Percentiles rank a stretch among this genome's conserved stretches.
These are phyloP conservation scores for Fabrea salina DNA, from an alignment of 169 alveolate genomes.

Conservation along the genomic window DNA sequence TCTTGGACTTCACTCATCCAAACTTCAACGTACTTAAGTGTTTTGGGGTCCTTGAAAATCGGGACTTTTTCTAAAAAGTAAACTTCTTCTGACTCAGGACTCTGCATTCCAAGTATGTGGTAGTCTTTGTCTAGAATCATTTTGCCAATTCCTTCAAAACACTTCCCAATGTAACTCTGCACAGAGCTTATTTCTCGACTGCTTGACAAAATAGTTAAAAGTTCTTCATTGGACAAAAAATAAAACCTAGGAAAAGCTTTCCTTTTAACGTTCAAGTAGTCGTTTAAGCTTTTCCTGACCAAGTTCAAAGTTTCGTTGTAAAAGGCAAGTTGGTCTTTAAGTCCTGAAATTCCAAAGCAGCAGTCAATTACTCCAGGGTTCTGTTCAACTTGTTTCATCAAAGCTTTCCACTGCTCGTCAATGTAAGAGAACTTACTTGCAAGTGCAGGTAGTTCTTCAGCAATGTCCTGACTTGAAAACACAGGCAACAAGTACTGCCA, in stretches of 20 bases:
- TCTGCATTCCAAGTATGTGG: constrained; percentile 26
- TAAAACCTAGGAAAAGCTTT: constrained; percentile 86
- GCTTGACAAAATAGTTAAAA: constrained; percentile 77
- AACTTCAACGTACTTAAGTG: constrained; percentile 62
- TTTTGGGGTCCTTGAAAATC: constrained; percentile 33
- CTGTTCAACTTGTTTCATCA: constrained; percentile 63
- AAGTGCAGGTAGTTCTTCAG: constrained; percentile 75
- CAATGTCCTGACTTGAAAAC: constrained; percentile 78
- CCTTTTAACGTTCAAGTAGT: constrained; percentile 77
- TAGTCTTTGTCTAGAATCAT: constrained; percentile 62
- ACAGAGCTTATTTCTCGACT: constrained; percentile 87
- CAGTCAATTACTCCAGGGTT: constrained; percentile 66
- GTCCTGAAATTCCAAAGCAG: constrained; percentile 25
- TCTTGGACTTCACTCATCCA: constrained; percentile 82
- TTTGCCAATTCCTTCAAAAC: constrained; percentile 86
- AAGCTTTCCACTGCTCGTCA: constrained; percentile 69
- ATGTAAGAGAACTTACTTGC: constrained; percentile 74
- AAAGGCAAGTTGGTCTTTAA: neutral
- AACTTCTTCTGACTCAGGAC: constrained; percentile 44
- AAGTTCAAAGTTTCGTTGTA: constrained; percentile 43
- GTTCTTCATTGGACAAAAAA: constrained; percentile 86
- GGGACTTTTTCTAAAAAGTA: constrained; percentile 48
- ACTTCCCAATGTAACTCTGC: constrained; percentile 84
- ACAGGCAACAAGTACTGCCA: constrained; percentile 86
- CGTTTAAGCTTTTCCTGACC: constrained; percentile 74